Evolutionary conservation across 23 red algal species (phyloP), one percentile per base, ranked within the genome.

Genomic region (Gracilaria vermiculophylla): DNA sequence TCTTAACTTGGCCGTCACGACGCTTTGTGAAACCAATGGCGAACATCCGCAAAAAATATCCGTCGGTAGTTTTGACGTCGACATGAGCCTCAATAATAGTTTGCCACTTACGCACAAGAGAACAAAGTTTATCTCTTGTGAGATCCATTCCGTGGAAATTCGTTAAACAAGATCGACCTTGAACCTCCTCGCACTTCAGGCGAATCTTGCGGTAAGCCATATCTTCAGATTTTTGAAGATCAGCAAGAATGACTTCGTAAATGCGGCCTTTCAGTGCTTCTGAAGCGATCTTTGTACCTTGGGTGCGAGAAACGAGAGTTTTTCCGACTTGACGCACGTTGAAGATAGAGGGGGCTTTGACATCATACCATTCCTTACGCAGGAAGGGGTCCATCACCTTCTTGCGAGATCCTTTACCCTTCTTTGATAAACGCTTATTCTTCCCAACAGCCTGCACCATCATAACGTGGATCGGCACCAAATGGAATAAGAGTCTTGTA

Each of bases 381-480:
- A 92, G 21, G 65, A 95, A 95, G 29, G 96, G 96, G 78, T 98
- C 96, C 66, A 90, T 86, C 23, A 85, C 44, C 69, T 90, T 92
- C 92, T 98, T 98, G 48, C 92, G 91, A 21, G 70, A 39, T 44
- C 96, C 96, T 66, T 98, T 98, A 15, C 92, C 92, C 39, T 94
- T 94, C 82, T 98, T 98, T 49, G 96, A 98, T 64, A 98, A 76
- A 50, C 96, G 92, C 94, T 98, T 98, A 72, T 98, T 98, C 78
- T 98, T 98, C 10, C 96, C 96, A 47, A 95, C 92, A 23, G 92
- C 92, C 92, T 83, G 5, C 52, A 23, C 16, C 9, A 49, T 49
- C 7, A 7, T 7, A 49, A 49, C 45, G 45, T 15, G 45, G 15
- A 49, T 15, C 9, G 15, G 21, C 3, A 54, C 13, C 17, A 60